Evolutionary conservation across 1,284 basidiomycete genomes (phyloP), one percentile per base, ranked within the genome.

Genomic region (Fomitopsis pinicola): DNA sequence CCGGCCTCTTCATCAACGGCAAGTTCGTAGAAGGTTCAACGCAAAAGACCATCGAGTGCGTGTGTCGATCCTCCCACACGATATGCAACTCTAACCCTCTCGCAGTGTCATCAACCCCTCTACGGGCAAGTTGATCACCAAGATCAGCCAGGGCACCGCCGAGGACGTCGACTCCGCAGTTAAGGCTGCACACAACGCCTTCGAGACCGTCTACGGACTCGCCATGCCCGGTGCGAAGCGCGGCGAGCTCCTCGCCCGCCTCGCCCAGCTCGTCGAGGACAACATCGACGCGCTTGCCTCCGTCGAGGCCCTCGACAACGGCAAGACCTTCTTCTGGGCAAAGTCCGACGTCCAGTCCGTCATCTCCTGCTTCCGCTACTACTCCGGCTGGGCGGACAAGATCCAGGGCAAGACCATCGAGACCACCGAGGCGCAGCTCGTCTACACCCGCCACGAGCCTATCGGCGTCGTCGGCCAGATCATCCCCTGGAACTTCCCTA

Each of bases 391-490:
- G 88, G 87, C 89, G 2, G 95, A 97, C 82, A 97, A 97, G 82
- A 83, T 94, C 67, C 79, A 84, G 57, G 95, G 95, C 22, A 85
- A 94, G 74, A 84, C 84, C 59, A 88, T 95, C 69, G 88, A 91
- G 84, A 91, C 88, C 48, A 77, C 81, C 64, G 83, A 91, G 69
- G 76, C 70, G 59, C 94, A 92, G 75, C 78, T 95, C 61, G 82
- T 80, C 4, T 95, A 93, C 77, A 92, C 92, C 17, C 83, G 88
- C 35, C 94, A 97, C 74, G 96, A 98, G 76, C 95, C 97, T 17
- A 89, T 97, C 68, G 97, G 96, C 67, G 95, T 98, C 62, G 84
- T 88, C 28, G 84, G 91, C 54, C 91, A 94, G 77, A 95, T 95
- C 73, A 93, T 94, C 67, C 90, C 89, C 22, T 92, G 91, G 83